Evolutionary conservation across 495 filamentous ascomycete species (phyloP).

Genomic region (Lichenothelia convexa): DNA sequence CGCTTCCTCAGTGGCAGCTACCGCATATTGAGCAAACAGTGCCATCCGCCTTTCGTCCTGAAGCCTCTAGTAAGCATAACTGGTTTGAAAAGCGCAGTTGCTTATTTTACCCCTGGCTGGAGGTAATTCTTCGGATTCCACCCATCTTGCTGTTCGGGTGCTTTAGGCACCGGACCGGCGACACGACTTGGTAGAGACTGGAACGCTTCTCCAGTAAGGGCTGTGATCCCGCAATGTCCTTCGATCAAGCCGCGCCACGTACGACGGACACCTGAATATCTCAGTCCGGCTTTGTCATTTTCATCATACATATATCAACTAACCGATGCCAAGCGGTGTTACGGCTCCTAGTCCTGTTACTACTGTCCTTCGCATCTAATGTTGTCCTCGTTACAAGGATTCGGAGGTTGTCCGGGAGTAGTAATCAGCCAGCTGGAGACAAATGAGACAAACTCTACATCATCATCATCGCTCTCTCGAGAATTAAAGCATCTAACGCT

Average conservation of each 20-base stretch:
- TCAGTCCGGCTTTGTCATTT: not conserved
- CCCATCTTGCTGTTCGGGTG: conserved; percentile 32
- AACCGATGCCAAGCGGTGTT: conserved; percentile 74
- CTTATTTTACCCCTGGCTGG: conserved; percentile 26
- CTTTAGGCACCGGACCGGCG: conserved; percentile 61
- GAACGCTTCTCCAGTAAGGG: conserved; percentile 37
- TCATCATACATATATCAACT: not conserved
- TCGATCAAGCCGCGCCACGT: conserved; percentile 71
- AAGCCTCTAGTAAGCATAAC: conserved; percentile 1
- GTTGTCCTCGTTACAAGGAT: too few species aligned
- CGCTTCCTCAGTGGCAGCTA: conserved; percentile 75
- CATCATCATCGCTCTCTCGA: too few species aligned
- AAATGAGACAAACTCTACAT: too few species aligned
- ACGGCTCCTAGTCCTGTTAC: conserved; percentile 88
- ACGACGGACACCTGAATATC: conserved; percentile 38
- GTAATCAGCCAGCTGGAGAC: too few species aligned
- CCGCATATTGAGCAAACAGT: conserved; percentile 76
- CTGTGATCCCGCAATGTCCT: conserved; percentile 61
- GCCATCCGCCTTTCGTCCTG: conserved; percentile 75
- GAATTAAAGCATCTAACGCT: too few species aligned
- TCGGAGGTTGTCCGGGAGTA: too few species aligned
- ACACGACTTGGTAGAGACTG: conserved; percentile 64
- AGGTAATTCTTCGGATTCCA: conserved; percentile 74
- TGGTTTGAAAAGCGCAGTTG: conserved; percentile 2
- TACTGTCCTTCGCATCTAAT: conserved; percentile 80